Percentiles rank a stretch among this genome's conserved stretches.
Conservation (phyloP, 352 stramenopile species). For the Phytopythium montanum region DNA sequence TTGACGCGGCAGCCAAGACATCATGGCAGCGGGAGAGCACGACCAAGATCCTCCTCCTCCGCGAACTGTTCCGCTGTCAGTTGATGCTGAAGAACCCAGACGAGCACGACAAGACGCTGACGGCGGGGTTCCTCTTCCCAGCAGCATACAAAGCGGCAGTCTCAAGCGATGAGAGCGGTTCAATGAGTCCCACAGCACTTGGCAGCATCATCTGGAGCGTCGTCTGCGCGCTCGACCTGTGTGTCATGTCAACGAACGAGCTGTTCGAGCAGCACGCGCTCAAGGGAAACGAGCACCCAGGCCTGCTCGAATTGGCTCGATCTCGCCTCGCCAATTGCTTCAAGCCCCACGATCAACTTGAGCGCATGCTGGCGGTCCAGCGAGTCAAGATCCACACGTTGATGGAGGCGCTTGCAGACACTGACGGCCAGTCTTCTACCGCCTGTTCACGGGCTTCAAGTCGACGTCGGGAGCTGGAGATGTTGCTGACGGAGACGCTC, state of each 20-base stretch:
- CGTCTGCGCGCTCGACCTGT: conserved; percentile 42
- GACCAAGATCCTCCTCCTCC: conserved; percentile 41
- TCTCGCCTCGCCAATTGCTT: conserved; percentile 15
- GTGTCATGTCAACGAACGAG: conserved; percentile 33
- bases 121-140: conserved; percentile 47
- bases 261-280: conserved; percentile 18
- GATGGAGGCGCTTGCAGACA: conserved; percentile 11
- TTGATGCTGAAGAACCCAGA: conserved; percentile 27
- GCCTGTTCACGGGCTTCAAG: neutral
- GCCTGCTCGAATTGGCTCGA: too few species aligned
- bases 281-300: neutral
- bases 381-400: conserved; percentile 16
- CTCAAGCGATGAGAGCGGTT: conserved; percentile 6
- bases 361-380: conserved; percentile 27
- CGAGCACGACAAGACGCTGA: conserved; percentile 31
- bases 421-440: neutral
- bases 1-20: conserved; percentile 11
- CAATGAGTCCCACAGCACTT: conserved; percentile 15
- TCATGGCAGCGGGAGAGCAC: conserved; percentile 26
- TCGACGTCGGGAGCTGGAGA: conserved; percentile 21
- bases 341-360: conserved; percentile 37
- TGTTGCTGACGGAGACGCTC: conserved; percentile 23
- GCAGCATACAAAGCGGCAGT: conserved; percentile 12
- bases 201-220: conserved; percentile 46
- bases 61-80: conserved; percentile 44